Evolutionary conservation across 805 yeast genomes (phyloP), one percentile per base, ranked within the genome.

Genomic region (Suhomyces sp.): DNA sequence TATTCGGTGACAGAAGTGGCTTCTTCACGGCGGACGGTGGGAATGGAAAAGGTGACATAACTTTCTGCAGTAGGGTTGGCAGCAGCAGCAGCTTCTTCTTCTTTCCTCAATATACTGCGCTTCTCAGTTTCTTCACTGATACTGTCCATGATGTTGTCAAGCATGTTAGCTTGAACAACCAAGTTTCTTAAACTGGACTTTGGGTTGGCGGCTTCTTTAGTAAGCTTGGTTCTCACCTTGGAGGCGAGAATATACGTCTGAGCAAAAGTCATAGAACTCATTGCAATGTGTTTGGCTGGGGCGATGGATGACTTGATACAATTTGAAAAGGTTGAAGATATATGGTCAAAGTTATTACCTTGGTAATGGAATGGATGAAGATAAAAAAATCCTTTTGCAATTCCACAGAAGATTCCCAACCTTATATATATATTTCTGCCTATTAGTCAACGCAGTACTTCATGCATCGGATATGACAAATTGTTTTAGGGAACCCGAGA

Each of bases 141-240:
- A 36, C 62, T 62, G 49, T 76, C 85, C 74, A 83, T 79, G 34
- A 82, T 53, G 42, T 65, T 69, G 51, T 83, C 88, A 43, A 82
- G 68, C 65, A 83, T 61, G 54, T 82, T 83, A 14, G 88, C 88
- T 56, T 83, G 88, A 25, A 78, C 70, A 3, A 82, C 86, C 25
- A 82, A 66, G 33, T 67, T 61, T 31, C 84, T 67, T 33, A 82
- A 65, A 35, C 77, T 63, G 20, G 80, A 73, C 47, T 79, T 81
- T 10, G 73, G 72, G 43, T 70, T 69, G 17, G 74, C 56, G 5
- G 86, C 85, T 47, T 81, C 85, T 36, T 60, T 65, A 28, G 84
- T 77, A 17, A 82, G 70, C 60, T 80, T 82, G 13, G 69, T 49
- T 51, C 83, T 77, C 22, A 83, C 90, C 47, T 67, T 72, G 25